These are phyloP conservation scores for Rhinocladiella similis DNA, from an alignment of 2,329 filamentous ascomycete genomes.

Conservation along the genomic window DNA sequence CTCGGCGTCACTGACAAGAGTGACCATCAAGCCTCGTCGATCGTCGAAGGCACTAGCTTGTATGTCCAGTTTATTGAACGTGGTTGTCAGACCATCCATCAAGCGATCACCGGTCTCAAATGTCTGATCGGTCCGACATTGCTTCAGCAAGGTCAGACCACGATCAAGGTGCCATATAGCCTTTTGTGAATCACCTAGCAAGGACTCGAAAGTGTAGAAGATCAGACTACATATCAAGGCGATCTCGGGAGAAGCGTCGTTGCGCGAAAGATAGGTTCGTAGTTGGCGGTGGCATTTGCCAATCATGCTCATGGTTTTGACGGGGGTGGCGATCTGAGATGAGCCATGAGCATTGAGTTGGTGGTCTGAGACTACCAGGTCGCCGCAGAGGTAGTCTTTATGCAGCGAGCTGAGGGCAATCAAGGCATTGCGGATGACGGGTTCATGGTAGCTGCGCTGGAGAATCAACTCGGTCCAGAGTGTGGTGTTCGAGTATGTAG, in stretches of 20 bases:
- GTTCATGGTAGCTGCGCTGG: slow-evolving; percentile 62
- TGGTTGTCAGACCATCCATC: slow-evolving; percentile 2
- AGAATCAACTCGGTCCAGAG: slow-evolving; percentile 66
- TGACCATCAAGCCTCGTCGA: slow-evolving; percentile 16
- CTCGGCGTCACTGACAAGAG: slow-evolving; percentile 12
- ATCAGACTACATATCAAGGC: slow-evolving; percentile 32
- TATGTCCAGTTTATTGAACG: slow-evolving; percentile 27
- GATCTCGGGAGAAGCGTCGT: slow-evolving; percentile 25
- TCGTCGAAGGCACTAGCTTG: slow-evolving; percentile 29
- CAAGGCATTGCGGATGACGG: slow-evolving; percentile 63
- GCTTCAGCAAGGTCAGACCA: slow-evolving; percentile 27
- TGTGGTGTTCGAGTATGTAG: slow-evolving; percentile 65
- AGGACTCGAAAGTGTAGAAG: slow-evolving; percentile 32
- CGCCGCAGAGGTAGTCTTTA: slow-evolving; percentile 41
- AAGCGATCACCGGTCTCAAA: slow-evolving; percentile 14
- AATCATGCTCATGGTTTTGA: slow-evolving; percentile 20
- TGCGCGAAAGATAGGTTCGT: slow-evolving; percentile 23
- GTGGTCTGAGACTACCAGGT: background rate
- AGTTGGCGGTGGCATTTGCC: slow-evolving; percentile 32
- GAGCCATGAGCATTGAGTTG: background rate
- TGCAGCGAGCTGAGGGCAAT: slow-evolving; percentile 66
- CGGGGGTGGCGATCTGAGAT: background rate
- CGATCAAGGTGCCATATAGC: slow-evolving; percentile 32
- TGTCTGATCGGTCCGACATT: slow-evolving; percentile 7
- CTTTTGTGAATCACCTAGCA: slow-evolving; percentile 27